Base-by-base conservation (phyloP, 192 early-diverging fungal genomes). In the Podila horticola region DNA sequence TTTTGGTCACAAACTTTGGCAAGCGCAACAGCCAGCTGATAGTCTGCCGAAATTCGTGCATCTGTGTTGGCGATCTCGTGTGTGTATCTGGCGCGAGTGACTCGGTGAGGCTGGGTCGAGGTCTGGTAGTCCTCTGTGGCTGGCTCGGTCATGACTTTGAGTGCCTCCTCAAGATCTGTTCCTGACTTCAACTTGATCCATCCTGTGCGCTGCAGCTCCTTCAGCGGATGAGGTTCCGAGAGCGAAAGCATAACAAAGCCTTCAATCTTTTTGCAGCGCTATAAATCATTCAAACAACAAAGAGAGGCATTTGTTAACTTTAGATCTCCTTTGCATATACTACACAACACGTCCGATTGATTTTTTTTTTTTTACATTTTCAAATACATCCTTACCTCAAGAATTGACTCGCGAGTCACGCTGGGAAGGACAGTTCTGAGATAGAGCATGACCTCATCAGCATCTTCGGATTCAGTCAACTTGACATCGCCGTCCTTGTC, bases 121-220 rank as follows among this genome's bases (percentile, higher is more conserved):
- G 58, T 71, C 55, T 81, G 71, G 59, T 67, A 81, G 33, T 81
- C 71, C 10, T 81, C 70, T 69, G 76, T 79, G 9, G 61, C 36
- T 11, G 77, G 71, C 24, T 81, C 71, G 20, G 62, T 65, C 41
- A 81, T 19, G 24, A 83, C 77, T 26, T 89, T 86, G 72, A 91
- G 75, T 24, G 93, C 92, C 51, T 82, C 85, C 15, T 92, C 89
- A 82, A 97, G 87, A 74, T 97, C 93, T n/a, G 94, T 93, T 24
- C 92, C 95, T 30, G 93, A 85, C 60, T 92, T 88, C 72, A 98
- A 97, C 26, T 92, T 89, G 70, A 96, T 91, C 97, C 97, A 99
- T 13, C 96, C 97, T 67, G 96, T 88, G 19, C 97, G 93, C 79
- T 93, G 89, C 82, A 93, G 93, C 69, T 94, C 92, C 79, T 94